phyloP scores from a whole-genome alignment of 768 basidiomycete genomes.

The Pluteus cervinus region DNA sequence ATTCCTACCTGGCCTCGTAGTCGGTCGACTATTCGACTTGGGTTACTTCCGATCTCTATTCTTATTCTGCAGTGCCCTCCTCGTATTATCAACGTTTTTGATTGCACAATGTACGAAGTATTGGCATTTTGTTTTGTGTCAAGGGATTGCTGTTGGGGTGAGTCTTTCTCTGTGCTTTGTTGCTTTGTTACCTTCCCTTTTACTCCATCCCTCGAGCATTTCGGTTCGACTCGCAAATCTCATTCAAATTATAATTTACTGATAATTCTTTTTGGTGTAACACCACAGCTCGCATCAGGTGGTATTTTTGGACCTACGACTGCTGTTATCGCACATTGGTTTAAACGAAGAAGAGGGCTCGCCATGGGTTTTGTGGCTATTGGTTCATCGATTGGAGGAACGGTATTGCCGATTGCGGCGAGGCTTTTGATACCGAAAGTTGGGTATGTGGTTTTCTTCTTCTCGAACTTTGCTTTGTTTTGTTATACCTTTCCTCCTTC shows the following conservation, averaged over 20 bases:
- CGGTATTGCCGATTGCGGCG: slow-evolving; percentile 56
- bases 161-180: slow-evolving; percentile 15
- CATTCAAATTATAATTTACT: slow-evolving; percentile 2
- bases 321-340: slow-evolving; percentile 68
- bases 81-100: slow-evolving; percentile 57
- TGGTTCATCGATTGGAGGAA: slow-evolving; percentile 67
- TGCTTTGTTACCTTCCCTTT: no score
- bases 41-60: slow-evolving; percentile 56
- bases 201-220: no score
- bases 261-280: slow-evolving; percentile 5
- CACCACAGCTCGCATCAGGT: slow-evolving; percentile 40
- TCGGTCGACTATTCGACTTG: slow-evolving; percentile 69
- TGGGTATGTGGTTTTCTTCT: slow-evolving; percentile 24
- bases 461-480: background rate
- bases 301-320: slow-evolving; percentile 58
- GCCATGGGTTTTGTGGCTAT: slow-evolving; percentile 62
- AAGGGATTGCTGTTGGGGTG: slow-evolving; percentile 64
- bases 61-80: slow-evolving; percentile 36
- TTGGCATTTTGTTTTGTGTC: slow-evolving; percentile 77
- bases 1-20: slow-evolving; percentile 55
- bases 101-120: slow-evolving; percentile 64
- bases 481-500: background rate
- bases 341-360: slow-evolving; percentile 49
- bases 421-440: slow-evolving; percentile 46
- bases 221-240: no score